Conservation (phyloP, 2,329 filamentous ascomycete species). For the Leptosphaerulina australis region DNA sequence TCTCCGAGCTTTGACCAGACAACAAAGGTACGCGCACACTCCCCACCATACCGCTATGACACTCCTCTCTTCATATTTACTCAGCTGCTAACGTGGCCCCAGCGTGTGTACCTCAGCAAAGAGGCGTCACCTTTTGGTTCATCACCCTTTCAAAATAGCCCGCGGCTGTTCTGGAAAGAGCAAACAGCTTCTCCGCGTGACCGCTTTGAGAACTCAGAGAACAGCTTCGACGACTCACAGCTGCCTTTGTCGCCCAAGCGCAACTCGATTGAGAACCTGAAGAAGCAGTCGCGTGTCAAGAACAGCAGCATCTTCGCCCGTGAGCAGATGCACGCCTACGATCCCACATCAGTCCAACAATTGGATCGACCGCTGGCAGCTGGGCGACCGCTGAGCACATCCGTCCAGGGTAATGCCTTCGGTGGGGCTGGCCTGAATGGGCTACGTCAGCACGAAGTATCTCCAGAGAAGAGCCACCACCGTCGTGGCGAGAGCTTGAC, state of each 20-base stretch:
- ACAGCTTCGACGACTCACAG: slow-evolving; percentile 60
- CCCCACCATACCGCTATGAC: not conserved
- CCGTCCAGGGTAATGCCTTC: slow-evolving; percentile 74
- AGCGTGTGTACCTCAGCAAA: slow-evolving; percentile 72
- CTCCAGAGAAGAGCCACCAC: slow-evolving; percentile 44
- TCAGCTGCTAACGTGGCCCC: slow-evolving; percentile 34
- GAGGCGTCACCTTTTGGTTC: slow-evolving; percentile 86
- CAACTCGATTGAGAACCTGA: slow-evolving; percentile 92
- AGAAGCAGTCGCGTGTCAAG: slow-evolving; percentile 92
- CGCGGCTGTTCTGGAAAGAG: slow-evolving; percentile 88
- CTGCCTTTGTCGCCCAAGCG: slow-evolving; percentile 75
- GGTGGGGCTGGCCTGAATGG: slow-evolving; percentile 63
- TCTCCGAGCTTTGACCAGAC: slow-evolving; percentile 87
- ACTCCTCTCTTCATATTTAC: not conserved
- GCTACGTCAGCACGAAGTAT: slow-evolving; percentile 38
- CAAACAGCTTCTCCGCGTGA: slow-evolving; percentile 67
- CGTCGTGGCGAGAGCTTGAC: slow-evolving; percentile 63
- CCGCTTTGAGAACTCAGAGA: slow-evolving; percentile 69
- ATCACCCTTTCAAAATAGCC: slow-evolving; percentile 76
- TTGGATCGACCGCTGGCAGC: slow-evolving; percentile 81
- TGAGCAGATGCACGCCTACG: slow-evolving; percentile 91
- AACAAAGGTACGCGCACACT: slow-evolving; percentile 64
- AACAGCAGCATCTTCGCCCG: slow-evolving; percentile 97
- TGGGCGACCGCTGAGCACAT: slow-evolving; percentile 60
- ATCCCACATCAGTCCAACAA: slow-evolving; percentile 76